Percentiles rank a stretch among this genome's conserved stretches.
phyloP scores from a whole-genome alignment of 495 filamentous ascomycete genomes.

The Podospora anserina region DNA sequence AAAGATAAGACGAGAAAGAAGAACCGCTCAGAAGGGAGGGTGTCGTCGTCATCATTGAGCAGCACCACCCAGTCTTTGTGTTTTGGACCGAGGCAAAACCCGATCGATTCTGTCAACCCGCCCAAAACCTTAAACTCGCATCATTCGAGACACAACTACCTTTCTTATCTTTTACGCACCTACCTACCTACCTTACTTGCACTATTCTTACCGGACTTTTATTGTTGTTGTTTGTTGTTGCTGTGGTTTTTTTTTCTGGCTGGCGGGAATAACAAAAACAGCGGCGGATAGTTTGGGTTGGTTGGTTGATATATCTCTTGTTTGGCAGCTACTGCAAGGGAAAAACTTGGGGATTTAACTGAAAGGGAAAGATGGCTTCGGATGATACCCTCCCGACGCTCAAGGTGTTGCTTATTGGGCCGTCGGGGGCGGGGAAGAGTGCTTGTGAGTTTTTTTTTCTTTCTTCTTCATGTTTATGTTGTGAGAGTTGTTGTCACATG shows the following conservation, averaged over 20 bases:
- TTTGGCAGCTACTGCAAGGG: background rate
- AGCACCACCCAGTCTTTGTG: background rate
- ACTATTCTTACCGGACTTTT: background rate
- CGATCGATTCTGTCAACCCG: background rate
- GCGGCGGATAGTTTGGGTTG: no score
- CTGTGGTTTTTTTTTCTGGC: background rate
- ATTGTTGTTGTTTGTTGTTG: background rate
- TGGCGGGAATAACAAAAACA: background rate
- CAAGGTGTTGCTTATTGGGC: conserved; percentile 54
- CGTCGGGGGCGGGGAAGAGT: conserved; percentile 53
- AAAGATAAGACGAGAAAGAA: background rate
- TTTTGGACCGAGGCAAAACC: background rate
- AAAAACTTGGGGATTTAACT: background rate
- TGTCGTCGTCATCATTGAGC: background rate
- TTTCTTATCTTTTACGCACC: background rate
- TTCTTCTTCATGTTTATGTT: background rate
- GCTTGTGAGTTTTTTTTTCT: conserved; percentile 41
- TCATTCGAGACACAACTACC: background rate
- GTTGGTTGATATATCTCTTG: no score
- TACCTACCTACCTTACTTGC: background rate
- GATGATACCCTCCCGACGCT: conserved; percentile 50
- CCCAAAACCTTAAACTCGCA: background rate
- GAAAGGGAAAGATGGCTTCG: conserved; percentile 35
- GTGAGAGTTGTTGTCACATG: background rate
- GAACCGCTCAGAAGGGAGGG: background rate